Conservation (phyloP, 805 yeast species). For the Starmerella powellii region DNA sequence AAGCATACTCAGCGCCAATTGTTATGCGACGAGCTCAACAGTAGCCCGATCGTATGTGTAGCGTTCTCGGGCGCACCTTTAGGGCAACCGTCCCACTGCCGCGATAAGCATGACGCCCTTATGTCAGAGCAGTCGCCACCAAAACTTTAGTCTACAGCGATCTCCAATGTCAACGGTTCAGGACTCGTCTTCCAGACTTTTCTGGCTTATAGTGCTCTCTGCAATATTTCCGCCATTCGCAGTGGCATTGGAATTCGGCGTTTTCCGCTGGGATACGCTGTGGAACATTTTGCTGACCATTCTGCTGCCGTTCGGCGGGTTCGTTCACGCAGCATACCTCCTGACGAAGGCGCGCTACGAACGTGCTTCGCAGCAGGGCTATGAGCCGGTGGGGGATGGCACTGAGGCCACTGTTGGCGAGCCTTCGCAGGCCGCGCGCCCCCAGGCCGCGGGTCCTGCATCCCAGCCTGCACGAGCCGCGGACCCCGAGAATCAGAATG, state of each 20-base stretch:
- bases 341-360: conserved; percentile 12
- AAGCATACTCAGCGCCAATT: no score
- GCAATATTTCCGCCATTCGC: conserved; percentile 14
- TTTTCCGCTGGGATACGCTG: conserved; percentile 6
- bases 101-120: no score
- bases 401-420: neutral
- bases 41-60: no score
- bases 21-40: no score
- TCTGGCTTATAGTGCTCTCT: conserved; percentile 17
- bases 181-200: conserved; percentile 15
- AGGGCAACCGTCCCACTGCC: no score
- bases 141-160: neutral
- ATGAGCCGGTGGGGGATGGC: conserved; percentile 3
- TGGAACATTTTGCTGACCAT: conserved; percentile 9
- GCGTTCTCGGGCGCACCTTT: no score
- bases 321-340: conserved; percentile 14
- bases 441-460: no score
- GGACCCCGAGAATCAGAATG: no score
- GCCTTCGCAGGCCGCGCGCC: no score
- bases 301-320: conserved; percentile 15
- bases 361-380: conserved; percentile 3
- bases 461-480: no score
- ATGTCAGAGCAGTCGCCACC: neutral
- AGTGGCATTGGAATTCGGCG: conserved; percentile 13
- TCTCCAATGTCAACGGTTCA: conserved; percentile 1